Base-by-base conservation (phyloP, 2,329 filamentous ascomycete genomes). In the Fusarium subglutinans region DNA sequence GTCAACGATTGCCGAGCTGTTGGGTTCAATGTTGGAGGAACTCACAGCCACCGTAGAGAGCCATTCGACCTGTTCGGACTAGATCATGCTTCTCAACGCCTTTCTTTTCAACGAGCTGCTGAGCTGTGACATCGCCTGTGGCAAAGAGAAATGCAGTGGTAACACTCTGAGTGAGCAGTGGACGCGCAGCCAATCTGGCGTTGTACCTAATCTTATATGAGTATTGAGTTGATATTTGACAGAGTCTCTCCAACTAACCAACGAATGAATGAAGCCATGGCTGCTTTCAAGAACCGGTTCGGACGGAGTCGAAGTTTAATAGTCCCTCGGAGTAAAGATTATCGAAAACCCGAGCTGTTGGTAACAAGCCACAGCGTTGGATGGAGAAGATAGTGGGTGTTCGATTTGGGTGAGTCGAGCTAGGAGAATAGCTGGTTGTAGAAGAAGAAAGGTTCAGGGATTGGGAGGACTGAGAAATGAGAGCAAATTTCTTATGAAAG, bases 61-160 rank as follows among this genome's bases (percentile, higher is more conserved):
- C 90, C 94, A 97, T 96, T 77, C 94, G 91, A 17, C 87, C 91
- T 37, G 93, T 95, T 60, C 94, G 90, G 35, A 85, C 84, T 43
- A 90, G 77, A 79, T 96, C 92, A 82, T 99, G 96, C 74, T 93
- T 92, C 76, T 92, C 84, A 33, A 93, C 76, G 24, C 95, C 95
- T 79, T 89, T 91, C 82, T 91, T 92, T 85, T 98, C 96, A 68
- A 99, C 93, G 41, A 90, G 87, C 84, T 98, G 96, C 84, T 99
- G 96, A 43, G 96, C 94, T 76, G 97, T 91, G 69, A 93, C 87
- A 85, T 99, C 96, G 79, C 96, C 96, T 20, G 95, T 94, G 66
- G 93, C 95, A 82, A 98, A 99, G 73, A 99, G 91, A 68, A 98
- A 89, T 55, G 94, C 93, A 44, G 96, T 98, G 64, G 95, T 97